A percentile compares a stretch with the other conserved stretches of the same genome.
These are phyloP conservation scores for Gymnopilus junonius DNA, from an alignment of 768 basidiomycete species.

Conservation along the genomic window DNA sequence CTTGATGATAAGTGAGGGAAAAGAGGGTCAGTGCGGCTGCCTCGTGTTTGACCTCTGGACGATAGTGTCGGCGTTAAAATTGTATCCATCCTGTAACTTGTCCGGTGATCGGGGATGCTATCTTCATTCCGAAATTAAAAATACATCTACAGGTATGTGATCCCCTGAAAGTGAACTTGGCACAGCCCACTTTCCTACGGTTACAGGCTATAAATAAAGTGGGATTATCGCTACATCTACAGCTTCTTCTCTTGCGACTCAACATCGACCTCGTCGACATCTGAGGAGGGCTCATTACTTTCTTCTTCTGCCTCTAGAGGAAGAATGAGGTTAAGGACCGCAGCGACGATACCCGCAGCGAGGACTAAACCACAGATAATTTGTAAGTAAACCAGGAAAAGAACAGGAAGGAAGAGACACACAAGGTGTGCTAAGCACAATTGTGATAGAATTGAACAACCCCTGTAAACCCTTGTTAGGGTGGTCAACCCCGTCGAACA, in stretches of 20 bases:
- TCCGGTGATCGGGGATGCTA: not conserved
- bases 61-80: no score
- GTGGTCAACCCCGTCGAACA: conserved; percentile 66
- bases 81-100: no score
- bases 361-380: conserved; percentile 11
- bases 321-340: conserved; percentile 60
- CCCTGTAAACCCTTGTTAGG: conserved; percentile 63
- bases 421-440: conserved; percentile 84
- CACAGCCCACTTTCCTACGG: not conserved
- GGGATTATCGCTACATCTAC: not conserved
- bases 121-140: not conserved
- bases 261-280: conserved; percentile 30
- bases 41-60: not conserved
- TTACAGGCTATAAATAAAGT: not conserved
- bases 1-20: not conserved
- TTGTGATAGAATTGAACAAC: conserved; percentile 78
- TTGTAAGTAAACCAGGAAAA: not conserved
- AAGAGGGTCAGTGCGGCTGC: not conserved
- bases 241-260: conserved; percentile 30
- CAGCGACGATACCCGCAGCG: conserved; percentile 59
- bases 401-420: conserved; percentile 30
- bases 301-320: conserved; percentile 37
- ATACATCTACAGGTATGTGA: no score
- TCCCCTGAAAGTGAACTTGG: not conserved
- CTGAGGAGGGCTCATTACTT: conserved; percentile 17